Evolutionary conservation across 73 alveolate species (phyloP).

Genomic region (Paramecium tetraurelia): DNA sequence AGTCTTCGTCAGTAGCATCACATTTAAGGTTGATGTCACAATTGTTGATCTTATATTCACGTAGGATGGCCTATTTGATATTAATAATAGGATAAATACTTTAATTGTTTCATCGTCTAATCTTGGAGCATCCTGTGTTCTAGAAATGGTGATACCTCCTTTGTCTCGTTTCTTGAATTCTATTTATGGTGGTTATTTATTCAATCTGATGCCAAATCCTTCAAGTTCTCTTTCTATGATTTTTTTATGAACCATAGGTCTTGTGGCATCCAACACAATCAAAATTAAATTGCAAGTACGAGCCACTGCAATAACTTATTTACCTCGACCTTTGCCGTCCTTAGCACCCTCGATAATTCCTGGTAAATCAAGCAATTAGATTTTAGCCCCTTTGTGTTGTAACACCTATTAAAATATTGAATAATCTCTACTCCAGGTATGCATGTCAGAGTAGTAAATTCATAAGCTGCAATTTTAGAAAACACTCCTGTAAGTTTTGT

Average conservation of each 20-base stretch:
- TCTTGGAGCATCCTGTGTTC: conserved; percentile 75
- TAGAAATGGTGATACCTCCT: conserved; percentile 91
- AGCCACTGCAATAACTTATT: conserved; percentile 97
- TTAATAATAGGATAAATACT: neutral
- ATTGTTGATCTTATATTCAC: conserved; percentile 92
- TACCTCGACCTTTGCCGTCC: conserved; percentile 99
- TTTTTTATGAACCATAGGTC: conserved; percentile 96
- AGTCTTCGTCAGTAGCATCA: conserved; percentile 94
- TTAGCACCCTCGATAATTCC: conserved; percentile 99
- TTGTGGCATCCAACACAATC: conserved; percentile 97
- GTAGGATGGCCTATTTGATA: conserved; percentile 55
- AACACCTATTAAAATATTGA: conserved; percentile 38
- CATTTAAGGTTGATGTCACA: conserved; percentile 91
- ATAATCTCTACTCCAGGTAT: conserved; percentile 95
- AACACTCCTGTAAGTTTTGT: conserved; percentile 85
- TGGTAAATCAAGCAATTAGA: conserved; percentile 97
- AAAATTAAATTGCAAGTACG: conserved; percentile 96
- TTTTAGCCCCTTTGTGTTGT: conserved; percentile 93
- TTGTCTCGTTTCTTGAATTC: conserved; percentile 88
- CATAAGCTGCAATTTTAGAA: conserved; percentile 97
- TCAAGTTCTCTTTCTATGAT: conserved; percentile 97
- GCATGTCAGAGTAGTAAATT: conserved; percentile 98
- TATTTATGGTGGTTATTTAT: conserved; percentile 94
- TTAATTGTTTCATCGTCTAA: conserved; percentile 91
- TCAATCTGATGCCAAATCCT: conserved; percentile 98